Evolutionary conservation across 768 basidiomycete genomes (phyloP), one percentile per base, ranked within the genome.

Genomic region (Crepidotus variabilis): DNA sequence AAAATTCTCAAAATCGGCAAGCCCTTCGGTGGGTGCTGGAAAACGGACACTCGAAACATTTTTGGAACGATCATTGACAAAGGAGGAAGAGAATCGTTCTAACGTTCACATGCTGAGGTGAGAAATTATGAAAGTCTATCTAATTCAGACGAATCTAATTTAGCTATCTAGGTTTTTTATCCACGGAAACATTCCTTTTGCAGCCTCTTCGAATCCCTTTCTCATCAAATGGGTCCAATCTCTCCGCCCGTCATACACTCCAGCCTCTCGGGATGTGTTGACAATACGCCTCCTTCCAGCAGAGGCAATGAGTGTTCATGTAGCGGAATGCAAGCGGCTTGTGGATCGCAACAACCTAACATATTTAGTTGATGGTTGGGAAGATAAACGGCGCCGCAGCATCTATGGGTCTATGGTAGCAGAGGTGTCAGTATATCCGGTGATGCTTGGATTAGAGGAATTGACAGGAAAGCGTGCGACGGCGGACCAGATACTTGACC

Each of bases 311-410:
- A 43, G 55, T 11, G 62, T 65, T 21, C 55, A 66, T 28, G 24
- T 61, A 4, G 60, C 60, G 8, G 66, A 69, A 8, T 52, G 61
- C 18, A 56, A 50, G 2, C 22, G 58, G 7, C 55, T 68, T 18
- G 54, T 60, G 35, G 23, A 28, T 1, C 22, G 56, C 2, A 59
- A 66, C 22, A 34, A 52, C 3, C 56, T 69, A 13, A 72, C 67
- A 0, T 34, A 71, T 0, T 49, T 72, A 2, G 48, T 69, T 43
- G 69, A 71, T 61, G 69, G 72, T 0, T 73, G 71, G 70, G 67
- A 72, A 45, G 69, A 72, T 55, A 2, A 1, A 6, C 16, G 65
- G 3, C 52, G 56, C n/a, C 47, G 59, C 10, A 69, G 65, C 47
- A 48, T 71, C 1, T 71, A 71, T 61, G 66, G 71, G 0, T 50